Base-by-base conservation (phyloP, 257 asterid species). In the Eucommia ulmoides region DNA sequence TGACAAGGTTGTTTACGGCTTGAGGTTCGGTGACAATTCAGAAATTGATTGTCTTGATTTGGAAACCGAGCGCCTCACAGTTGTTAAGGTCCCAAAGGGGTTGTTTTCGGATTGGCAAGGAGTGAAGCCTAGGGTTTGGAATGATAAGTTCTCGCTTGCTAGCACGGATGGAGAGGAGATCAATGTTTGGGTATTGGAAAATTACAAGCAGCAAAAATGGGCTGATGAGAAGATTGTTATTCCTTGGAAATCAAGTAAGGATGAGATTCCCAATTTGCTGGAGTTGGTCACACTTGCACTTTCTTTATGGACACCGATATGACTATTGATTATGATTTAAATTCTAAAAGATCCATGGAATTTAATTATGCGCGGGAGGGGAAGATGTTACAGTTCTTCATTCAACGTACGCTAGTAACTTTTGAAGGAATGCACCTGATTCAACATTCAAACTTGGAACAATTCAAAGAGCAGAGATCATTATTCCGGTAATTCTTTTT, bases 151-250 rank as follows among this genome's bases (percentile, higher is more conserved):
- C 0, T 72, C 33, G 14, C 20, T 65, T n/a, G 58, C 45, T 1
- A 41, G 15, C 1, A 4, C 65, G 3, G 55, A 45, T 1, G 61
- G 41, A 2, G 26, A 47, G 15, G 45, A 49, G 49, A 24, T 65
- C 2, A 44, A 62, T 29, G 22, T 71, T 23, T 42, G 59, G 63
- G 66, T 55, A 46, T 38, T 72, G 41, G 62, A 63, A 25, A 67
- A 61, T 53, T 48, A 44, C 69, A 62, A 35, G 60, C 53, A 24
- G 45, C 41, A 52, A 16, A 65, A 38, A 53, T 67, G 73, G 75
- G 49, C 61, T 3, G 23, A 10, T 21, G 17, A 19, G 19, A 54
- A 57, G 63, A 59, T 35, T 18, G 15, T n/a, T n/a, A n/a, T n/a
- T n/a, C n/a, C n/a, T n/a, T n/a, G n/a, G n/a, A n/a, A n/a, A n/a